phyloP scores from a whole-genome alignment of 345 rosid genomes.

The Gossypium longicalyx region DNA sequence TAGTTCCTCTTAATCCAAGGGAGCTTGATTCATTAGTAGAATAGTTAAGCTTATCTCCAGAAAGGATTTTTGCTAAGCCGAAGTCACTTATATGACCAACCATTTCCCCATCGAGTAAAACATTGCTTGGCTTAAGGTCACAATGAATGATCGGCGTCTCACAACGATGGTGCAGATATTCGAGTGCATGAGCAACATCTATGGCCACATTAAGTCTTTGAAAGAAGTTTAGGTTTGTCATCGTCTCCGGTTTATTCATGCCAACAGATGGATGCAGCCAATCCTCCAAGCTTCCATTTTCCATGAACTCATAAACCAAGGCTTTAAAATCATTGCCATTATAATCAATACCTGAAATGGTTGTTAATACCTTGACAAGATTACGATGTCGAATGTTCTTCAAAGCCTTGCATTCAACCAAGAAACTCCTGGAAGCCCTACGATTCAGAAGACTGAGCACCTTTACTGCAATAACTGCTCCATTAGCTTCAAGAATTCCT shows the following conservation, averaged over 20 bases:
- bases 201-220: background rate
- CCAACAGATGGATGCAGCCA: constrained; percentile 5
- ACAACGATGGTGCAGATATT: too few relatives aligned
- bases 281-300: constrained; percentile 13
- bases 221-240: background rate
- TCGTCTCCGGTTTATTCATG: background rate
- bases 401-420: constrained; percentile 24
- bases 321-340: background rate
- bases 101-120: too few relatives aligned
- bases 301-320: constrained; percentile 12
- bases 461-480: constrained; percentile 23
- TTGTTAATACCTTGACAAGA: too few relatives aligned
- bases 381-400: too few relatives aligned
- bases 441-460: constrained; percentile 30
- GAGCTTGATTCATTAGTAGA: background rate
- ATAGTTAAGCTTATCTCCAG: background rate
- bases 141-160: too few relatives aligned
- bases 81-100: too few relatives aligned
- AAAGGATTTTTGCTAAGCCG: too few relatives aligned
- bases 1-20: too few relatives aligned
- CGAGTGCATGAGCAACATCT: constrained; percentile 8
- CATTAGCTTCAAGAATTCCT: background rate
- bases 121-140: too few relatives aligned
- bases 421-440: constrained; percentile 42
- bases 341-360: too few relatives aligned